Conservation (phyloP, 1,284 basidiomycete genomes). For the Golubevia pallescens region DNA sequence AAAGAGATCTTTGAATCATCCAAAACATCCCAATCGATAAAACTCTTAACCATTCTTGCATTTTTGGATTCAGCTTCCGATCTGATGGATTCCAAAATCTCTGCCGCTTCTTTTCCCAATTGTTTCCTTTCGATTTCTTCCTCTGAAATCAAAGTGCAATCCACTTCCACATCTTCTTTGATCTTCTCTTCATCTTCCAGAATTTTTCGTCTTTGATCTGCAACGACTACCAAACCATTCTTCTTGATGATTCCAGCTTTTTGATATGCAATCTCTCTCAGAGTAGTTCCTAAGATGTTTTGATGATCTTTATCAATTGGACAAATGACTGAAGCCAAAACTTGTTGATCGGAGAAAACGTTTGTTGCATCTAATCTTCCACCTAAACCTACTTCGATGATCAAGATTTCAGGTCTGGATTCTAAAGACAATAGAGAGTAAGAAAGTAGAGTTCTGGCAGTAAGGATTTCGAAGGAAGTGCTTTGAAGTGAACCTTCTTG, state of each 20-base stretch:
- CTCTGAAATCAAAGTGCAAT: background rate
- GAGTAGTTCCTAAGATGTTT: constrained; percentile 79
- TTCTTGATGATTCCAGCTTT: constrained; percentile 82
- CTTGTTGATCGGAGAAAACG: constrained; percentile 73
- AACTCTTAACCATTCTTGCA: no score
- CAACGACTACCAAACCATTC: constrained; percentile 76
- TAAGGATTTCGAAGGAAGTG: constrained; percentile 52
- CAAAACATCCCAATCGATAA: no score
- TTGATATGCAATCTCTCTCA: constrained; percentile 78
- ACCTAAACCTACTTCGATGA: constrained; percentile 95
- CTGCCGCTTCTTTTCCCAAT: no score
- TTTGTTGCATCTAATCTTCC: constrained; percentile 93
- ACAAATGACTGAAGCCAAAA: constrained; percentile 79
- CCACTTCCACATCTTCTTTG: background rate
- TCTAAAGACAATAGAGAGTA: constrained; percentile 55
- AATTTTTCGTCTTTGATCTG: constrained; percentile 55
- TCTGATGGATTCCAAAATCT: no score
- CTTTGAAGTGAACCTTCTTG: constrained; percentile 25
- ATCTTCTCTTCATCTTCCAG: background rate
- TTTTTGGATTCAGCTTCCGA: no score
- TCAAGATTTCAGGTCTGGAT: constrained; percentile 74
- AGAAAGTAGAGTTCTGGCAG: constrained; percentile 67
- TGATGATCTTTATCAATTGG: constrained; percentile 92
- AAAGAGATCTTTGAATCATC: no score
- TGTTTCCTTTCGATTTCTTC: no score